Conservation (phyloP, 805 yeast species). For the Ogataea dorogensis region DNA sequence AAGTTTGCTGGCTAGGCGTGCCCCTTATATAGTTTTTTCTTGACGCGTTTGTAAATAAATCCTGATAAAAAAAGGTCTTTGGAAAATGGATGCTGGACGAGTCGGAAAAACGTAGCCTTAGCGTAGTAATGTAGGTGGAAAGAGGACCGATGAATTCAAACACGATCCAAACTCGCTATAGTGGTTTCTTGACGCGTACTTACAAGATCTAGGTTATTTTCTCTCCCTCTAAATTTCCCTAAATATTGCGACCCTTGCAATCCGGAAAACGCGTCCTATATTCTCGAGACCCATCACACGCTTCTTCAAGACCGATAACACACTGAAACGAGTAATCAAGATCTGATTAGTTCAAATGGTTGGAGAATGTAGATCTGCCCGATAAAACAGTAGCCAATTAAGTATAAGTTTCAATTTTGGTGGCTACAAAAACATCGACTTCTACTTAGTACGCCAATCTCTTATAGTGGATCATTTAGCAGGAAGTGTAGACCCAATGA, state of each 20-base stretch:
- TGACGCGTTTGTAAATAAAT: conserved; percentile 17
- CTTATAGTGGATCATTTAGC: too few relatives aligned
- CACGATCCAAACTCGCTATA: too few relatives aligned
- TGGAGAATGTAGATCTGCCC: conserved; percentile 7
- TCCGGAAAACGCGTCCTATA: conserved; percentile 10
- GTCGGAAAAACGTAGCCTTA: neutral
- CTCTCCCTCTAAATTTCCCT: too few relatives aligned
- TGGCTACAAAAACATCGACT: too few relatives aligned
- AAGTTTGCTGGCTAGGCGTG: conserved; percentile 1
- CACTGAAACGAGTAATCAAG: conserved; percentile 4
- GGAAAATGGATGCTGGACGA: neutral
- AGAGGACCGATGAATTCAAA: too few relatives aligned
- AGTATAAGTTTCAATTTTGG: too few relatives aligned
- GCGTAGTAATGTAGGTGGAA: too few relatives aligned
- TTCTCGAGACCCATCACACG: conserved; percentile 10
- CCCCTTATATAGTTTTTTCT: conserved; percentile 12
- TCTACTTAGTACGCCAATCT: too few relatives aligned
- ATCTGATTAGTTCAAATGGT: neutral
- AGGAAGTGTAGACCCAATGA: too few relatives aligned
- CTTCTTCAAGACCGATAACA: conserved; percentile 8
- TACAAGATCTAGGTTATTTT: too few relatives aligned
- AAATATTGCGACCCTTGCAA: conserved; percentile 3
- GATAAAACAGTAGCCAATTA: neutral
- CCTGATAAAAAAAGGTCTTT: conserved; percentile 4
- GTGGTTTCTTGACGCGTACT: too few relatives aligned